A percentile compares a stretch with the other conserved stretches of the same genome.
Conservation (phyloP, 2,329 filamentous ascomycete genomes). For the Sordariomycetes sp. region DNA sequence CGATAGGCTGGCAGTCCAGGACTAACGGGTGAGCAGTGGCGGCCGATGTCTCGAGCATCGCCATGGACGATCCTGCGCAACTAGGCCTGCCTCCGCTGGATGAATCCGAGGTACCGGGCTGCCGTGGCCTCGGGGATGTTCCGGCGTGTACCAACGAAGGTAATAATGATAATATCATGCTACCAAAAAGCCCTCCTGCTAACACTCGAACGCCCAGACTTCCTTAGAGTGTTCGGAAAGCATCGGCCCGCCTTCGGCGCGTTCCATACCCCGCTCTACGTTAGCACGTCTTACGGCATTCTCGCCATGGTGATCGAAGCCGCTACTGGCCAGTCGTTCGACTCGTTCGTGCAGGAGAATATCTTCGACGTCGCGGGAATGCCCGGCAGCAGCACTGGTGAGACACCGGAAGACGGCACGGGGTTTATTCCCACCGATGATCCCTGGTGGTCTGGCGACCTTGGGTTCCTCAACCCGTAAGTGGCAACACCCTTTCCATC, state of each 20-base stretch:
- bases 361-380: constrained; percentile 32
- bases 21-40: neutral
- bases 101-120: neutral
- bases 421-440: constrained; percentile 25
- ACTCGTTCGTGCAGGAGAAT: constrained; percentile 23
- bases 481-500: constrained; percentile 7
- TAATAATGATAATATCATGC: neutral
- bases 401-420: constrained; percentile 16
- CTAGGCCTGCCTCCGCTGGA: neutral
- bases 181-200: neutral
- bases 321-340: constrained; percentile 26
- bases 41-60: neutral
- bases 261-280: constrained; percentile 34
- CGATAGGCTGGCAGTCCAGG: neutral
- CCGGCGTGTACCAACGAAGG: constrained; percentile 1
- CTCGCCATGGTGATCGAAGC: constrained; percentile 33
- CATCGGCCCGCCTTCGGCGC: constrained; percentile 26
- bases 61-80: neutral
- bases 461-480: constrained; percentile 23
- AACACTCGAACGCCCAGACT: constrained; percentile 10
- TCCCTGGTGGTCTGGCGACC: constrained; percentile 18
- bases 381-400: constrained; percentile 22
- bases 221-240: constrained; percentile 14
- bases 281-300: constrained; percentile 33
- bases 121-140: neutral